These are phyloP conservation scores for Trypanosoma caninum DNA, from an alignment of 208 protist genomes.

Conservation along the genomic window DNA sequence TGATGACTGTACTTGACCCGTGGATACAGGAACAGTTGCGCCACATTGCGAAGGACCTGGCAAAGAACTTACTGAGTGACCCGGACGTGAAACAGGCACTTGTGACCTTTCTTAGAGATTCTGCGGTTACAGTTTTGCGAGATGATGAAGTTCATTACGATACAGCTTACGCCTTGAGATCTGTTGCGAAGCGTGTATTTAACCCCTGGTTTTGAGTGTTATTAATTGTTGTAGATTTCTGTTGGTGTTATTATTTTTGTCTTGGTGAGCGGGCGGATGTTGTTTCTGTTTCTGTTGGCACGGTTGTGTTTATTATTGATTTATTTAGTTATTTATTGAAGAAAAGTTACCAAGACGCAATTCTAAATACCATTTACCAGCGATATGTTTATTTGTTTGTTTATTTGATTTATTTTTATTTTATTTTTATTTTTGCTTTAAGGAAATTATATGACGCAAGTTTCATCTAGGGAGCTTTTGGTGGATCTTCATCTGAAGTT, in stretches of 20 bases:
- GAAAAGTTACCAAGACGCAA: too few relatives aligned
- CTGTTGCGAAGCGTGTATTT: slow-evolving; percentile 34
- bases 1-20: slow-evolving; percentile 73
- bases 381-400: slow-evolving; percentile 2
- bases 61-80: slow-evolving; percentile 56
- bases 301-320: too few relatives aligned
- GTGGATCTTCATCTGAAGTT: slow-evolving; percentile 75
- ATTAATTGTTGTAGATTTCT: neutral
- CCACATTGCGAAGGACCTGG: slow-evolving; percentile 70
- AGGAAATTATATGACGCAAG: slow-evolving; percentile 3
- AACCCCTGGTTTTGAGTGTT: slow-evolving; percentile 46
- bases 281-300: too few relatives aligned
- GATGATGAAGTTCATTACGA: slow-evolving; percentile 61
- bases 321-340: too few relatives aligned
- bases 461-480: slow-evolving; percentile 24
- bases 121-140: slow-evolving; percentile 43
- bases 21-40: slow-evolving; percentile 87
- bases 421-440: slow-evolving; percentile 3
- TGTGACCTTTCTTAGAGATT: slow-evolving; percentile 54
- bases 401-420: neutral
- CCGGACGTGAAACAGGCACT: slow-evolving; percentile 48
- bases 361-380: too few relatives aligned
- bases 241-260: neutral
- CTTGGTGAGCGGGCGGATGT: too few relatives aligned
- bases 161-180: slow-evolving; percentile 55